Percentiles rank a stretch among this genome's conserved stretches.
These are phyloP conservation scores for Grosmannia serpens DNA, from an alignment of 2,329 filamentous ascomycete genomes.

Conservation along the genomic window DNA sequence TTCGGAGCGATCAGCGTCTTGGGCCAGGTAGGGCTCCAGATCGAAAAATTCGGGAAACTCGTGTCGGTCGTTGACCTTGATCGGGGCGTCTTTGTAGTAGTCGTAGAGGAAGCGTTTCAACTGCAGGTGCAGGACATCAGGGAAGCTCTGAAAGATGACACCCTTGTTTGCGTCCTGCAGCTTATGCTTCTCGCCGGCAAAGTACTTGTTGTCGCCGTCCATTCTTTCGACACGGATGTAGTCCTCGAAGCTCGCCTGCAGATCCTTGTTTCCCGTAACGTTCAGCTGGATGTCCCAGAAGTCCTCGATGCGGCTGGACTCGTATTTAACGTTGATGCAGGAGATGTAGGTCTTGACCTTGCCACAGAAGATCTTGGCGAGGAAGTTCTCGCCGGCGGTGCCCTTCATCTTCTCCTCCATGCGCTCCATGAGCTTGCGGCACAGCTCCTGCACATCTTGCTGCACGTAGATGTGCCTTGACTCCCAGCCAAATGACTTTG, in stretches of 20 bases:
- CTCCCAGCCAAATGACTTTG: slow-evolving; percentile 96
- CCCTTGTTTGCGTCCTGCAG: slow-evolving; percentile 96
- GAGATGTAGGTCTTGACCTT: slow-evolving; percentile 99
- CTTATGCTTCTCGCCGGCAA: slow-evolving; percentile 78
- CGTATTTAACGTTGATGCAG: slow-evolving; percentile 96
- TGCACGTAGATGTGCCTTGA: slow-evolving; percentile 97
- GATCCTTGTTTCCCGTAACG: slow-evolving; percentile 82
- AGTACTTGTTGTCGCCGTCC: slow-evolving; percentile 97
- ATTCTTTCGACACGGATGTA: slow-evolving; percentile 95
- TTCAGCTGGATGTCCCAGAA: slow-evolving; percentile 99
- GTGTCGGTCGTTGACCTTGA: slow-evolving; percentile 94
- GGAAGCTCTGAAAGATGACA: slow-evolving; percentile 93
- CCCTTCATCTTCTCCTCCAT: slow-evolving; percentile 98
- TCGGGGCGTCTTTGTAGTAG: slow-evolving; percentile 90
- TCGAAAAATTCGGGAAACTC: slow-evolving; percentile 80
- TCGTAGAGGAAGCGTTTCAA: slow-evolving; percentile 98
- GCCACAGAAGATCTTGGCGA: slow-evolving; percentile 86
- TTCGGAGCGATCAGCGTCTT: slow-evolving; percentile 77
- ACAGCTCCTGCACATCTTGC: slow-evolving; percentile 95
- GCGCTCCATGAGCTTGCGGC: slow-evolving; percentile 91
- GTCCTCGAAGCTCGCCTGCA: slow-evolving; percentile 90
- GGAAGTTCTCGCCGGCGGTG: slow-evolving; percentile 76
- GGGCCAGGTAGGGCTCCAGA: slow-evolving; percentile 75
- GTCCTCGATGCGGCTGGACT: slow-evolving; percentile 89
- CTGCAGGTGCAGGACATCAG: slow-evolving; percentile 86